Conservation (phyloP, 2,329 filamentous ascomycete genomes). For the Metarhizium humberi region DNA sequence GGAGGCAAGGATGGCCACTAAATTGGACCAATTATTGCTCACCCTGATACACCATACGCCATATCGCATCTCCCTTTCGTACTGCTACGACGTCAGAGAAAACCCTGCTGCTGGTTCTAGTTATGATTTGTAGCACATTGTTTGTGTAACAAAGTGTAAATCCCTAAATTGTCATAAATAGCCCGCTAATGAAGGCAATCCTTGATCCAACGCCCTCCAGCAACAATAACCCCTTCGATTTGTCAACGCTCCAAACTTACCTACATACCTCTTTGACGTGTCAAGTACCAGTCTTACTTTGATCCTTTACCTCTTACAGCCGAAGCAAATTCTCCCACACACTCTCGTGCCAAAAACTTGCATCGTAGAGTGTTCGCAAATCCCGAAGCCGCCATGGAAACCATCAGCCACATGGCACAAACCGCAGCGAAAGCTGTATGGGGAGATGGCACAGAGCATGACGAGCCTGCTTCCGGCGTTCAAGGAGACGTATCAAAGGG, state of each 20-base stretch:
- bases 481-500: slow-evolving; percentile 56
- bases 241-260: too few relatives aligned
- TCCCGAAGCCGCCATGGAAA: slow-evolving; percentile 44
- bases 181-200: neutral
- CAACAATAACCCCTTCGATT: too few relatives aligned
- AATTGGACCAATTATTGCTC: neutral
- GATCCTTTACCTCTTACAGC: neutral
- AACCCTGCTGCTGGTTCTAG: slow-evolving; percentile 2
- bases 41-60: neutral
- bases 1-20: neutral
- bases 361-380: neutral
- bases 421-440: slow-evolving; percentile 33
- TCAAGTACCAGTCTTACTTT: neutral
- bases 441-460: slow-evolving; percentile 29
- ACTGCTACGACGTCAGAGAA: slow-evolving; percentile 4
- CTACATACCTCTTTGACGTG: too few relatives aligned
- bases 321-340: neutral
- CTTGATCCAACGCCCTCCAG: neutral
- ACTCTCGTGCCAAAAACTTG: neutral
- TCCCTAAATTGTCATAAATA: neutral
- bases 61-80: neutral
- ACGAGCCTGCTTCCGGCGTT: slow-evolving; percentile 65
- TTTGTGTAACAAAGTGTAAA: neutral
- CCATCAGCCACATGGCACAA: slow-evolving; percentile 45
- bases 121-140: neutral